phyloP scores from a whole-genome alignment of 1,284 basidiomycete species.

The Porphyrellus sp. region DNA sequence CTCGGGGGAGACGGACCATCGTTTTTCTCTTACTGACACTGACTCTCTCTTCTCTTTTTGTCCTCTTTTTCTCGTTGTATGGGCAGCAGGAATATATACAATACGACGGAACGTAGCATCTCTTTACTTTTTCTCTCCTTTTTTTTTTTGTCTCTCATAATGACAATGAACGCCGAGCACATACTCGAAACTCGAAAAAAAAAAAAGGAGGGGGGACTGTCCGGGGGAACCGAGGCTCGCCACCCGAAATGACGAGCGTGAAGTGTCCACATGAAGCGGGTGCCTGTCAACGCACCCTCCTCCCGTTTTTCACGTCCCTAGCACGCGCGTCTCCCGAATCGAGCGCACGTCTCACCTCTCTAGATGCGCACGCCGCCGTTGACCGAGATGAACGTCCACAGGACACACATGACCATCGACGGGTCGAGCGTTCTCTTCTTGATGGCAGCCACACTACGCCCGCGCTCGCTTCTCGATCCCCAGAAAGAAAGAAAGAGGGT shows the following conservation, averaged over 20 bases:
- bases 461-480: background rate
- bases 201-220: conserved; percentile 13
- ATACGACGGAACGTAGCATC: conserved; percentile 26
- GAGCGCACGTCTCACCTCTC: conserved; percentile 19
- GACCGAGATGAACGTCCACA: background rate
- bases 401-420: too few species aligned
- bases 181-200: background rate
- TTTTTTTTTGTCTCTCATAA: conserved; percentile 17
- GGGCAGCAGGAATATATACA: conserved; percentile 23
- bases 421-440: too few species aligned
- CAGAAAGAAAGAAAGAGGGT: background rate
- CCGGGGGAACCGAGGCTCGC: conserved; percentile 12
- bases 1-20: conserved; percentile 26
- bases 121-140: conserved; percentile 1
- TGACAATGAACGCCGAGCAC: conserved; percentile 23
- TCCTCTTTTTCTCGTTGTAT: conserved; percentile 11
- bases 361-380: conserved; percentile 17
- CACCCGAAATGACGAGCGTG: too few species aligned
- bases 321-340: background rate
- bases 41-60: conserved; percentile 8
- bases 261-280: conserved; percentile 7
- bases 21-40: conserved; percentile 9
- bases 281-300: conserved; percentile 2
- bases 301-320: background rate
- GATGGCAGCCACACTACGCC: background rate